Conservation (phyloP, 345 rosid species). For the Eucalyptus lansdowneana region DNA sequence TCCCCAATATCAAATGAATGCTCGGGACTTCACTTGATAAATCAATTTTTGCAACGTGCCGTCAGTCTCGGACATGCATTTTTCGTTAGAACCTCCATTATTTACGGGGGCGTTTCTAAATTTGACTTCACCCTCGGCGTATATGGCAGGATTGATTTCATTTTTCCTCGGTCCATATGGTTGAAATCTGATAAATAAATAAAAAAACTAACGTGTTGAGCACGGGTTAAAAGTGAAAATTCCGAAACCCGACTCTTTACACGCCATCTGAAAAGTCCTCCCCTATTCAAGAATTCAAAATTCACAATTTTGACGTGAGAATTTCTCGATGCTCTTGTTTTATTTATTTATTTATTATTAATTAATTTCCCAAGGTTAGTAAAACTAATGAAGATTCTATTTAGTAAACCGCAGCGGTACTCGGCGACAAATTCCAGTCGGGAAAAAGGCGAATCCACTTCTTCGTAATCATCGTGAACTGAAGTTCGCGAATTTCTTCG, state of each 20-base stretch:
- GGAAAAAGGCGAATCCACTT: background rate
- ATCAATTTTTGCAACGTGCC: background rate
- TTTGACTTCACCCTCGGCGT: background rate
- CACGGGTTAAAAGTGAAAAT: background rate
- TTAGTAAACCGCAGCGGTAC: background rate
- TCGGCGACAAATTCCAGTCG: background rate
- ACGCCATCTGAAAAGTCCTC: background rate
- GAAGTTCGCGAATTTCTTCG: background rate
- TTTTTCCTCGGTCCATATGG: background rate
- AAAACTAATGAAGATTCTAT: background rate
- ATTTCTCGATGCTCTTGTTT: background rate
- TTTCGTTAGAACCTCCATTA: background rate
- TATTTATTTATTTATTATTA: too few species aligned
- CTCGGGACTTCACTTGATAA: background rate
- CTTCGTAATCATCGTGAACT: background rate
- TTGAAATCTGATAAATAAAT: background rate
- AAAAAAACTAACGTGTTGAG: background rate
- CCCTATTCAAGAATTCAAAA: background rate
- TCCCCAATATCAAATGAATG: background rate
- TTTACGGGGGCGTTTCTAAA: background rate
- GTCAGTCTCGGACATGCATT: background rate
- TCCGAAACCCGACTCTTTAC: background rate
- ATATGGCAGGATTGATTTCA: too few species aligned
- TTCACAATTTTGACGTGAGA: background rate
- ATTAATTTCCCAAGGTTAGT: background rate